phyloP scores from a whole-genome alignment of 495 filamentous ascomycete species.

The Bathelium albidoporum region DNA sequence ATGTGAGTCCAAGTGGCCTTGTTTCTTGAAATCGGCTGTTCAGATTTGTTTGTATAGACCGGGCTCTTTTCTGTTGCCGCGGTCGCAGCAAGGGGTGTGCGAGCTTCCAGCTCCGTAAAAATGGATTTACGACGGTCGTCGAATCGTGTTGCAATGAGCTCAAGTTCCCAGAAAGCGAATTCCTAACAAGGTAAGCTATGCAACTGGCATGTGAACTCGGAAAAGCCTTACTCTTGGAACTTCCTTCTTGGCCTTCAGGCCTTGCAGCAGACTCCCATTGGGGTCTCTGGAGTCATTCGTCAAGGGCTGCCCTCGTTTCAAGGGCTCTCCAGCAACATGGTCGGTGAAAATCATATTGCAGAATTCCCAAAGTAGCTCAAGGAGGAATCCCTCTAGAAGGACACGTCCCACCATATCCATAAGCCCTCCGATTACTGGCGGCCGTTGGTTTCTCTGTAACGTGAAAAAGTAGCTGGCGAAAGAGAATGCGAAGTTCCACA shows the following conservation, averaged over 20 bases:
- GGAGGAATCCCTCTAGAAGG: slow-evolving; percentile 51
- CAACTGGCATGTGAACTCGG: background rate
- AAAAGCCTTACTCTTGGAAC: slow-evolving; percentile 42
- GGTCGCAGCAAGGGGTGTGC: slow-evolving; percentile 69
- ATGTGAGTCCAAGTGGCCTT: slow-evolving; percentile 56
- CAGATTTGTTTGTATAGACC: background rate
- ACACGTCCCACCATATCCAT: slow-evolving; percentile 45
- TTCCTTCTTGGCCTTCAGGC: slow-evolving; percentile 64
- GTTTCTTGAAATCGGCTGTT: background rate
- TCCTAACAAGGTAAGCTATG: slow-evolving; percentile 32
- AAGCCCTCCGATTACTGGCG: slow-evolving; percentile 28
- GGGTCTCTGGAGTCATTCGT: slow-evolving; percentile 78
- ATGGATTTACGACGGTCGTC: slow-evolving; percentile 66
- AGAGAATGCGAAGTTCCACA: slow-evolving; percentile 57
- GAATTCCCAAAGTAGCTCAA: slow-evolving; percentile 62
- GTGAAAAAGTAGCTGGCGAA: slow-evolving; percentile 63
- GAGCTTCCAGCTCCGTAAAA: slow-evolving; percentile 81
- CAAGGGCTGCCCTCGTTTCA: slow-evolving; percentile 75
- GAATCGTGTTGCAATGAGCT: slow-evolving; percentile 63
- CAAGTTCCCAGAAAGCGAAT: slow-evolving; percentile 88
- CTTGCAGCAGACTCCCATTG: slow-evolving; percentile 78
- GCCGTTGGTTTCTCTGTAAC: slow-evolving; percentile 54
- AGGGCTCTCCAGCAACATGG: slow-evolving; percentile 66
- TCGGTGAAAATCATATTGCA: slow-evolving; percentile 65
- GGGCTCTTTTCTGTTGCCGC: background rate